Evolutionary conservation across 1,284 basidiomycete genomes (phyloP), one percentile per base, ranked within the genome.

Genomic region (Baeospora myosura): DNA sequence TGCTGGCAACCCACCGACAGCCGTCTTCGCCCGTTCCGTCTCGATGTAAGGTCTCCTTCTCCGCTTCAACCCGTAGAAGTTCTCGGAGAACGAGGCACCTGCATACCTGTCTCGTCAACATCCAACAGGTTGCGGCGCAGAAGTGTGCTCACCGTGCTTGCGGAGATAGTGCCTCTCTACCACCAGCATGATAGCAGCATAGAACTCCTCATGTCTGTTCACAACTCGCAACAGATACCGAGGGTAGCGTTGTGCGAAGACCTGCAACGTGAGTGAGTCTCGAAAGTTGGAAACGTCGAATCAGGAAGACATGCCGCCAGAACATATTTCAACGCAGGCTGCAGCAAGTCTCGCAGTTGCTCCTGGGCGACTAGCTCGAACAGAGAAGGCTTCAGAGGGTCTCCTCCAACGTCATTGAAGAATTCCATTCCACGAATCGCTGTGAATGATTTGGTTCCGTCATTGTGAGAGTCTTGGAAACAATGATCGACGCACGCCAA

Each of bases 331-430:
- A 97, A 68, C 10, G 95, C 94, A 5, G 96, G 96, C 53, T 97
- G 93, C 17, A 98, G 73, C 1, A 98, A 73, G 52, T 94, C 89
- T 46, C 86, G 70, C 17, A 99, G 77, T 61, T 98, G 95, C 49
- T 97, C 93, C 61, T 98, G 92, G 0, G 94, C 94, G 20, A 96
- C 73, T 3, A 98, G 78, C 64, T 98, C 96, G 56, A 98, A 98
- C 34, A 98, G 71, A 7, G 92, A 94, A 0, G 96, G 96, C 45
- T 88, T 83, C 38, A 82, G 64, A 10, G 81, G 75, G 55, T 88
- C 81, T 5, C 72, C 71, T 23, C 82, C 81, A 3, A 78, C 66
- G 53, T 82, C 79, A 49, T 81, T 81, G 61, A 83, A 82, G 69
- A 89, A 90, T 57, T 90, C 83, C 88, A 91, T 91, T 17, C 5